Conservation (phyloP, 2,329 filamentous ascomycete species). For the Claviceps digitariae region DNA sequence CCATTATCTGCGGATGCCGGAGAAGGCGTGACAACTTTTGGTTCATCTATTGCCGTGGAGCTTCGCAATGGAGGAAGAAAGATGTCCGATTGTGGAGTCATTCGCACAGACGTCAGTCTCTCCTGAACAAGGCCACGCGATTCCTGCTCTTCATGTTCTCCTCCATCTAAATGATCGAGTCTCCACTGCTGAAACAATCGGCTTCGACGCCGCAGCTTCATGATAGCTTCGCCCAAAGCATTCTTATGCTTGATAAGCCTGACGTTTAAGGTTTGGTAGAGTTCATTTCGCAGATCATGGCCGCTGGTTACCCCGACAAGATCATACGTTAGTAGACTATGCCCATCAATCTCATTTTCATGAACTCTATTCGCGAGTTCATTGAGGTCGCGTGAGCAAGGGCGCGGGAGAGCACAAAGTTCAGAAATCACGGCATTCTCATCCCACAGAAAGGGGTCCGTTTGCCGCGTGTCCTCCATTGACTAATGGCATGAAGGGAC, state of each 20-base stretch:
- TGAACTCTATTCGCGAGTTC: conserved; percentile 41
- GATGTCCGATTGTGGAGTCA: conserved; percentile 1
- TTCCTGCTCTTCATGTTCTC: neutral
- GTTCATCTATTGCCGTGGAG: neutral
- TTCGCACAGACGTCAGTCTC: neutral
- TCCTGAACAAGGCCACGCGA: neutral
- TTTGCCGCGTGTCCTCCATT: conserved; percentile 17
- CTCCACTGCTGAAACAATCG: conserved; percentile 28
- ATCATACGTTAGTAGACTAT: conserved; percentile 44
- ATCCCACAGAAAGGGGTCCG: conserved; percentile 65
- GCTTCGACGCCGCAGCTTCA: conserved; percentile 39
- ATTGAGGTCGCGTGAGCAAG: conserved; percentile 35
- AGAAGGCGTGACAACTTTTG: neutral
- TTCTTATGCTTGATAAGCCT: conserved; percentile 42
- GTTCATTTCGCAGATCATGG: conserved; percentile 25
- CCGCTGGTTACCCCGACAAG: conserved; percentile 26
- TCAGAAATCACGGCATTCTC: conserved; percentile 52
- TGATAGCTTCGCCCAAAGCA: conserved; percentile 44
- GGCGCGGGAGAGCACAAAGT: conserved; percentile 42
- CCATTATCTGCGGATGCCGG: neutral
- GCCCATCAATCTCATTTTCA: conserved; percentile 52
- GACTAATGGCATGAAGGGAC: conserved; percentile 3
- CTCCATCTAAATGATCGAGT: conserved; percentile 3
- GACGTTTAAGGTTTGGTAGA: conserved; percentile 42
- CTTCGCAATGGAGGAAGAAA: neutral